Evolutionary conservation across 1,284 basidiomycete genomes (phyloP).

Genomic region (Ganoderma leucocontextum): DNA sequence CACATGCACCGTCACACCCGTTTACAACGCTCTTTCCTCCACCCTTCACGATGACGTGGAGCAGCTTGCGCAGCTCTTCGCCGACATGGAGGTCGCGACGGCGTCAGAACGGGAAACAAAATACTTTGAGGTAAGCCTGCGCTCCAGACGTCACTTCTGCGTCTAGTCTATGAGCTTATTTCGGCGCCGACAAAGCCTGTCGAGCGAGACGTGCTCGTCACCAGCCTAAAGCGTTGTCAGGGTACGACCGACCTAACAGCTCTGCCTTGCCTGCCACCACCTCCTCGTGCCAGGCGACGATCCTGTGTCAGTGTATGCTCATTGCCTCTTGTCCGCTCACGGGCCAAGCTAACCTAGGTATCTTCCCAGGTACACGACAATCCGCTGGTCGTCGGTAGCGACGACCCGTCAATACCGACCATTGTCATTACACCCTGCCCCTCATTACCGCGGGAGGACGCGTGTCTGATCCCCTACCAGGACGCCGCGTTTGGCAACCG

Average conservation of each 20-base stretch:
- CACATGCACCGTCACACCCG: slow-evolving; percentile 38
- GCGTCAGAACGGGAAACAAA: slow-evolving; percentile 14
- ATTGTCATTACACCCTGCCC: slow-evolving; percentile 60
- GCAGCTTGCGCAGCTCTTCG: slow-evolving; percentile 38
- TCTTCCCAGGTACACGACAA: slow-evolving; percentile 22
- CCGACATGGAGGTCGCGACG: slow-evolving; percentile 33
- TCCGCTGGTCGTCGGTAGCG: slow-evolving; percentile 33
- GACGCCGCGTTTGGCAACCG: slow-evolving; percentile 59
- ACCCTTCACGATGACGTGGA: slow-evolving; percentile 42
- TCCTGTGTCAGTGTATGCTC: slow-evolving; percentile 24
- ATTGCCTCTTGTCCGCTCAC: not conserved
- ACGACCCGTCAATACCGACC: slow-evolving; percentile 51
- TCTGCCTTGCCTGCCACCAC: slow-evolving; percentile 18
- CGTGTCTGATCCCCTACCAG: slow-evolving; percentile 60
- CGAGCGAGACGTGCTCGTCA: slow-evolving; percentile 28
- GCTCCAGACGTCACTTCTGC: not conserved
- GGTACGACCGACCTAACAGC: slow-evolving; percentile 14
- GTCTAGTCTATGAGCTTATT: slow-evolving; percentile 7
- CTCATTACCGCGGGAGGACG: slow-evolving; percentile 46
- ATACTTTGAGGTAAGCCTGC: slow-evolving; percentile 28
- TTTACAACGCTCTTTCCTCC: slow-evolving; percentile 36
- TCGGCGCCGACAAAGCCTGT: slow-evolving; percentile 17
- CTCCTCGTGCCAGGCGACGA: slow-evolving; percentile 24
- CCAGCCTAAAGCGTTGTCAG: slow-evolving; percentile 17
- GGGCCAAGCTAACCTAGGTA: slow-evolving; percentile 1